phyloP scores from a whole-genome alignment of 768 basidiomycete genomes.

The Leccinum boreale region DNA sequence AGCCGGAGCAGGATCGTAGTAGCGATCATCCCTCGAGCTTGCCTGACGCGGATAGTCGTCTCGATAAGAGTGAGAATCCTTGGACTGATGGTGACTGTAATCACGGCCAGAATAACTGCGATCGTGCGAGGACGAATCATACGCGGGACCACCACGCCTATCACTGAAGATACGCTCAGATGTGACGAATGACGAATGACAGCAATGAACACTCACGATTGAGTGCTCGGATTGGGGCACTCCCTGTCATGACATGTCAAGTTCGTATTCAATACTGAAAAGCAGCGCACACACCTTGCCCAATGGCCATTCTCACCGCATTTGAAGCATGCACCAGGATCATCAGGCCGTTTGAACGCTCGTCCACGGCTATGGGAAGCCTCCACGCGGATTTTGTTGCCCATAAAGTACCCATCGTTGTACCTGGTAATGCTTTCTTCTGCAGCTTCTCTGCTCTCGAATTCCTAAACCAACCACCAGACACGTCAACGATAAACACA shows the following conservation, averaged over 20 bases:
- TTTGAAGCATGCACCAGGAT: constrained; percentile 85
- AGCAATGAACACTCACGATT: constrained; percentile 41
- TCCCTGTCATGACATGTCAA: constrained; percentile 46
- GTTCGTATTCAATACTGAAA: neutral
- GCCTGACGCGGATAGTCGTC: constrained; percentile 53
- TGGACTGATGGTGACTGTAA: constrained; percentile 40
- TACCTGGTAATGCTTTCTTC: constrained; percentile 88
- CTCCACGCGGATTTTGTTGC: constrained; percentile 88
- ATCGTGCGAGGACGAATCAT: constrained; percentile 55
- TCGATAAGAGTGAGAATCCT: constrained; percentile 42
- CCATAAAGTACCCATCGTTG: constrained; percentile 88
- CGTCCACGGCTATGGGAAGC: constrained; percentile 81
- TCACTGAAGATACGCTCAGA: constrained; percentile 14
- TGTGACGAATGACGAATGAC: neutral
- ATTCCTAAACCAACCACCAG: constrained; percentile 53
- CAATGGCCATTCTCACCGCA: constrained; percentile 86
- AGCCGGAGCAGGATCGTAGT: constrained; percentile 49
- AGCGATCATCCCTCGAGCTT: constrained; percentile 50
- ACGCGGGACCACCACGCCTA: constrained; percentile 38
- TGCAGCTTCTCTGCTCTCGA: constrained; percentile 74
- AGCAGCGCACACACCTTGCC: constrained; percentile 60
- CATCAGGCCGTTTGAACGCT: constrained; percentile 77
- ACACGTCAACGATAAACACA: neutral
- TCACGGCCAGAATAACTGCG: constrained; percentile 54
- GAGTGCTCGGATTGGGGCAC: constrained; percentile 55